Evolutionary conservation across 2,329 filamentous ascomycete genomes (phyloP).

Genomic region (Ploettnerulaceae sp.): DNA sequence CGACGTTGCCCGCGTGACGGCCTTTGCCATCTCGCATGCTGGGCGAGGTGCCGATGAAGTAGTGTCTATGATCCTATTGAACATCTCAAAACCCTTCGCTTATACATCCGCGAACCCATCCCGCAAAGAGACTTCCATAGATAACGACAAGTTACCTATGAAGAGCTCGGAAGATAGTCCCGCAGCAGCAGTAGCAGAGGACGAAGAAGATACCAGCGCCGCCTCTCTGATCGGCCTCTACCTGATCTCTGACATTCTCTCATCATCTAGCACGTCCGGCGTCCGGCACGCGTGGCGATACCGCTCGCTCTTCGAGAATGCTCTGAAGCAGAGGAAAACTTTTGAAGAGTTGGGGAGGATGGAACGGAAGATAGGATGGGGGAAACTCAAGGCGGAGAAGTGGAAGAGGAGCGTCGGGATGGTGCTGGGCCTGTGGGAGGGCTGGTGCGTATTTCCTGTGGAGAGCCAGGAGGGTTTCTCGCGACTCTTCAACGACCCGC

Average conservation of each 20-base stretch:
- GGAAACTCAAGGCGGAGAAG: conserved; percentile 59
- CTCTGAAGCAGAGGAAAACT: conserved; percentile 52
- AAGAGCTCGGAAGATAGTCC: not conserved
- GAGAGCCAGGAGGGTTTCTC: conserved; percentile 69
- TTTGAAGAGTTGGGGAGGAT: conserved; percentile 61
- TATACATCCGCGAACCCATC: conserved; percentile 65
- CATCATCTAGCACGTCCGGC: conserved; percentile 56
- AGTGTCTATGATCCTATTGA: conserved; percentile 80
- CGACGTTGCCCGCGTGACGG: conserved; percentile 78
- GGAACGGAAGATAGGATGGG: conserved; percentile 61
- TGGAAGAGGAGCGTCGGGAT: conserved; percentile 57
- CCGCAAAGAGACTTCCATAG: conserved; percentile 35
- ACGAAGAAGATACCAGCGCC: conserved; percentile 60
- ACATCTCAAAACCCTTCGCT: conserved; percentile 72
- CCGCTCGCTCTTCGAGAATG: conserved; percentile 57
- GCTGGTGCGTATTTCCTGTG: conserved; percentile 68
- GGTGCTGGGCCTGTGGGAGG: conserved; percentile 57
- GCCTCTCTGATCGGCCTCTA: conserved; percentile 79
- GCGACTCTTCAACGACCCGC: conserved; percentile 66
- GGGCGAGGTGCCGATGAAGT: conserved; percentile 83
- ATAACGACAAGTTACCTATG: not conserved
- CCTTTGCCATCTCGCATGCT: conserved; percentile 85
- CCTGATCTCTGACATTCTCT: conserved; percentile 65
- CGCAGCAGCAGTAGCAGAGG: conserved; percentile 24
- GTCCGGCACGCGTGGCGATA: conserved; percentile 67